Base-by-base conservation (phyloP, 139 green algal species). In the Mychonastes homosphaera region DNA sequence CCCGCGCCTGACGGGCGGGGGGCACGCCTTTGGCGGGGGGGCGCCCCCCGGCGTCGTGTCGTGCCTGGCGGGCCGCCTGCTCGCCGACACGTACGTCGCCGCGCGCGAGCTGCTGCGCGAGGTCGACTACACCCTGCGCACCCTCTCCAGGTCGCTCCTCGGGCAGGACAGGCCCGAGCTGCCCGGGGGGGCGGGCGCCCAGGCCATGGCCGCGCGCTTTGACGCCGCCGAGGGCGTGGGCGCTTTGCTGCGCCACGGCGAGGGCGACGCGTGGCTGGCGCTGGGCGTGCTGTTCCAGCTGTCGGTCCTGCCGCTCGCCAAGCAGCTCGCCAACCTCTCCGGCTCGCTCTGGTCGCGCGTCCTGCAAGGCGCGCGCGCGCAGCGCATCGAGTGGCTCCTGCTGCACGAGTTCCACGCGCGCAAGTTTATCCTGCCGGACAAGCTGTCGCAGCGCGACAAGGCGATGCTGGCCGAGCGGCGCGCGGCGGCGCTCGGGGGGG, bases 351-450 rank as follows among this genome's bases (percentile, higher is more conserved):
- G 88, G 88, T 74, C 60, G 53, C 80, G 75, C 39, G 82, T 78
- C 21, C 75, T 96, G 70, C 81, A 89, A 64, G 81, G 85, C n/a
- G 74, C 86, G 50, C 79, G 91, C 18, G 91, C 92, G 18, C 83
- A 92, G 78, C 87, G 92, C 64, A 98, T 98, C 30, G 92, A 99
- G 79, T 94, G 87, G 75, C 84, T 99, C 51, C 83, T 99, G 63
- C 82, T 96, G 58, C 92, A 99, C 65, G 93, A 99, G 78, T 99
- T 99, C 73, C 86, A 99, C 56, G 56, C 51, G 3, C 81, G 86
- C 62, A 99, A 99, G 74, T 97, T 91, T 71, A 74, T 99, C 43
- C 70, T 95, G 58, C 92, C 92, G 2, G 92, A 99, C 77, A 95
- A 94, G 77, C 72, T 77, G 21, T 60, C 9, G 6, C 24, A 48